A percentile compares a stretch with the other conserved stretches of the same genome.
phyloP scores from a whole-genome alignment of 2,329 filamentous ascomycete species.

The Emericellopsis atlantica region DNA sequence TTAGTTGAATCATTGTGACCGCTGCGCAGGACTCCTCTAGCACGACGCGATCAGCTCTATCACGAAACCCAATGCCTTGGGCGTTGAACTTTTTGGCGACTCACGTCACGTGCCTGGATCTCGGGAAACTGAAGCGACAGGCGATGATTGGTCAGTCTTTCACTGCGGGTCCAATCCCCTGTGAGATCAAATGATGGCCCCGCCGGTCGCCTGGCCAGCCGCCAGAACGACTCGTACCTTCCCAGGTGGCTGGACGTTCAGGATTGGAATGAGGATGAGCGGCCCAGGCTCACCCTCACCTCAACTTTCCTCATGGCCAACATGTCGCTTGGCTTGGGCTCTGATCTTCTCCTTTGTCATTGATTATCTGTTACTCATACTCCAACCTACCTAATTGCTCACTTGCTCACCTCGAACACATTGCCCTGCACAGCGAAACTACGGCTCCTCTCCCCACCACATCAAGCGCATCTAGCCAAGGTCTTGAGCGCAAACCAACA shows the following conservation, averaged over 20 bases:
- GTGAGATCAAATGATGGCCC: background rate
- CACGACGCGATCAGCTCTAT: background rate
- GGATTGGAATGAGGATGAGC: too few relatives aligned
- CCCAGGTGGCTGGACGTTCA: background rate
- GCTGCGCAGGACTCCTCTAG: conserved; percentile 7
- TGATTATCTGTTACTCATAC: too few relatives aligned
- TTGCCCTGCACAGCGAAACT: too few relatives aligned
- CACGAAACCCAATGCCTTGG: conserved; percentile 1
- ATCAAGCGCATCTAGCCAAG: background rate
- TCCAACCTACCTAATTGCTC: too few relatives aligned
- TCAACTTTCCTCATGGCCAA: too few relatives aligned
- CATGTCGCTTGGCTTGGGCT: too few relatives aligned
- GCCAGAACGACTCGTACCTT: too few relatives aligned
- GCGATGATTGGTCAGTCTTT: background rate
- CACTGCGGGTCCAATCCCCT: background rate
- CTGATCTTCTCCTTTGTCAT: too few relatives aligned
- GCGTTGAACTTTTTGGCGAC: conserved; percentile 4
- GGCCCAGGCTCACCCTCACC: too few relatives aligned
- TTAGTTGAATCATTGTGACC: conserved; percentile 79
- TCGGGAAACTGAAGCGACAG: background rate
- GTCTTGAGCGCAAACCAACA: conserved; percentile 13
- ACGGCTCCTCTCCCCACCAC: background rate
- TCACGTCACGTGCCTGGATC: conserved; percentile 2
- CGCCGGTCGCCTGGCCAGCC: conserved; percentile 1
- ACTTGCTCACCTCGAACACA: too few relatives aligned